Evolutionary conservation across 305 asterid species (phyloP).

Genomic region (Fraxinus sp.): DNA sequence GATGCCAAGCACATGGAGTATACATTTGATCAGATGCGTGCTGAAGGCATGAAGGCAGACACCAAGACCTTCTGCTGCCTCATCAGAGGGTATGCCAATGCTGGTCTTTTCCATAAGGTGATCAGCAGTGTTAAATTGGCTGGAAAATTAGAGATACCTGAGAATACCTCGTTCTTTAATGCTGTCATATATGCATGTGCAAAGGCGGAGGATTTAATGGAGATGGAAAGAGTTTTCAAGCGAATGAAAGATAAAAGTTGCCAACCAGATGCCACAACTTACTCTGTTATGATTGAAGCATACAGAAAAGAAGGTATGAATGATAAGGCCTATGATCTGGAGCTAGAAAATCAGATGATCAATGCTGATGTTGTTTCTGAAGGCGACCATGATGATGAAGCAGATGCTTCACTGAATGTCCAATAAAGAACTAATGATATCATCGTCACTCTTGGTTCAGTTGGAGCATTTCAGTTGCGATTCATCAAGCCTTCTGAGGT

Average conservation of each 20-base stretch:
- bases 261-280: constrained; percentile 62
- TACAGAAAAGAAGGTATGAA: constrained; percentile 79
- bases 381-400: constrained; percentile 31
- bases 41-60: constrained; percentile 65
- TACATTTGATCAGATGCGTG: constrained; percentile 78
- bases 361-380: constrained; percentile 24
- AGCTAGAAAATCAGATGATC: constrained; percentile 53
- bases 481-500: neutral
- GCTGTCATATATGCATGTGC: constrained; percentile 81
- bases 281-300: constrained; percentile 69
- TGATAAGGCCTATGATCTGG: constrained; percentile 70
- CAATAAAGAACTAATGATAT: constrained; percentile 12
- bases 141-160: constrained; percentile 78
- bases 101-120: constrained; percentile 77
- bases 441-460: constrained; percentile 8
- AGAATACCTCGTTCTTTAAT: constrained; percentile 72
- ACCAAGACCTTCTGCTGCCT: constrained; percentile 89
- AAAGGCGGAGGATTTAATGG: constrained; percentile 80
- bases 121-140: constrained; percentile 70
- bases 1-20: constrained; percentile 81
- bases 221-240: constrained; percentile 82
- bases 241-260: constrained; percentile 76
- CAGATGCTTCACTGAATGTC: constrained; percentile 25
- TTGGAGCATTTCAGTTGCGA: neutral
- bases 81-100: constrained; percentile 77